Evolutionary conservation across 805 yeast genomes (phyloP), one percentile per base, ranked within the genome.

Genomic region (Metschnikowia cerradonensis): DNA sequence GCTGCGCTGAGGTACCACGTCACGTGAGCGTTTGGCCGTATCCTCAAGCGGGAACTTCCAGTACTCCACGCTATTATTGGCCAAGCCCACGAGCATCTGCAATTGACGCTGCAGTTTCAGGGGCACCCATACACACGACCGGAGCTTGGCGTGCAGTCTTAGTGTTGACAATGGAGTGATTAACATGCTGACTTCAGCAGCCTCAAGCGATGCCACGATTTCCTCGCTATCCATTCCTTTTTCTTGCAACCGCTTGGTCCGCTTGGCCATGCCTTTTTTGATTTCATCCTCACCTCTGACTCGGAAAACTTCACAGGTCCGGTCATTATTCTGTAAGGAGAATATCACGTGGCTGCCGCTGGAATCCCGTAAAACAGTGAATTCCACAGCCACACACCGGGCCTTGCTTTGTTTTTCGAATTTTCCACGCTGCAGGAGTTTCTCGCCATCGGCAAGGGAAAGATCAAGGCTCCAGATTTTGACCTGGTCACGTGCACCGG

Each of bases 391-490:
- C 10, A 78, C 68, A 52, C 90, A 87, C 62, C 94, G 78, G 42
- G 86, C 78, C 60, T 84, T 86, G 65, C 92, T 86, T 56, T 81
- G 87, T 62, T 89, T 89, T 54, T 85, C 89, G 59, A 86, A 77
- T 3, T 70, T 59, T 1, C 97, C 97, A 44, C 73, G 68, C 58
- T 81, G 88, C 3, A 42, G 39, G 1, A 70, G 58, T 36, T 90
- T 63, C 51, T 78, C 77, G 2, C 73, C 70, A 49, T 83, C 86
- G 4, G 74, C 77, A 33, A 71, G 67, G 0, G 65, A 62, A 31
- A 87, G 64, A 62, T 88, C 82, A n/a, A 90, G 61, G 23, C 69
- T 67, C 98, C 98, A 94, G 7, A 91, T 76, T 64, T 88, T 89
- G 32, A 88, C 77, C 64, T 90, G 95, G 56, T 87, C 84, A 56